Percentiles rank a stretch among this genome's conserved stretches.
Conservation (phyloP, 345 rosid genomes). For the Turritis glabra region DNA sequence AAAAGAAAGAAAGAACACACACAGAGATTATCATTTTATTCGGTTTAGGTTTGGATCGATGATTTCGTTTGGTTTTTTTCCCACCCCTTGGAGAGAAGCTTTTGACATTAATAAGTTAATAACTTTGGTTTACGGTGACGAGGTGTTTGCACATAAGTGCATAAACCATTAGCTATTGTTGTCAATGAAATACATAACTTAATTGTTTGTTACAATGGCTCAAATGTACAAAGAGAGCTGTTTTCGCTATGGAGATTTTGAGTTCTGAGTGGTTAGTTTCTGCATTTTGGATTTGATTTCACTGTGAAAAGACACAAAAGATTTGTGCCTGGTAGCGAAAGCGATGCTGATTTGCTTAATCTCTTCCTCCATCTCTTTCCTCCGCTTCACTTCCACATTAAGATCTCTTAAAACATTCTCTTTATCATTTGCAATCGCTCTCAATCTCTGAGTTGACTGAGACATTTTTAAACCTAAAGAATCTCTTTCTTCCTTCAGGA, state of each 20-base stretch:
- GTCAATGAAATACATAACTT: neutral
- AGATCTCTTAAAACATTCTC: slow-evolving; percentile 65
- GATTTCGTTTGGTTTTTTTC: no score
- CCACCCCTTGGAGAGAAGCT: no score
- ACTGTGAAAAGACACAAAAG: slow-evolving; percentile 56
- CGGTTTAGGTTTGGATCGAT: no score
- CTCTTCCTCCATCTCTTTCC: slow-evolving; percentile 70
- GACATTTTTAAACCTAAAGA: slow-evolving; percentile 42
- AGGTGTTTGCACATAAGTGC: neutral
- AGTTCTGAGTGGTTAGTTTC: slow-evolving; percentile 49
- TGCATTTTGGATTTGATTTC: slow-evolving; percentile 69
- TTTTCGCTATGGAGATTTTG: slow-evolving; percentile 32
- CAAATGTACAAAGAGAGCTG: neutral
- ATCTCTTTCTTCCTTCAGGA: slow-evolving; percentile 66
- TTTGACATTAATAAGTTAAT: neutral
- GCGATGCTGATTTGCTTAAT: slow-evolving; percentile 66
- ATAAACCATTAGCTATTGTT: neutral
- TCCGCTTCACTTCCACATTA: slow-evolving; percentile 57
- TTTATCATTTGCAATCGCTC: slow-evolving; percentile 49
- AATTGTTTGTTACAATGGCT: neutral
- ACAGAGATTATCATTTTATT: no score
- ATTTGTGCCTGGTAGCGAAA: slow-evolving; percentile 62
- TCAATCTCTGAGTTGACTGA: slow-evolving; percentile 52
- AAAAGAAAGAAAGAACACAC: no score
- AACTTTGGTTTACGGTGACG: slow-evolving; percentile 12